A percentile compares a stretch with the other conserved stretches of the same genome.
phyloP scores from a whole-genome alignment of 108 stramenopile species.

The Skeletonema tropicum region DNA sequence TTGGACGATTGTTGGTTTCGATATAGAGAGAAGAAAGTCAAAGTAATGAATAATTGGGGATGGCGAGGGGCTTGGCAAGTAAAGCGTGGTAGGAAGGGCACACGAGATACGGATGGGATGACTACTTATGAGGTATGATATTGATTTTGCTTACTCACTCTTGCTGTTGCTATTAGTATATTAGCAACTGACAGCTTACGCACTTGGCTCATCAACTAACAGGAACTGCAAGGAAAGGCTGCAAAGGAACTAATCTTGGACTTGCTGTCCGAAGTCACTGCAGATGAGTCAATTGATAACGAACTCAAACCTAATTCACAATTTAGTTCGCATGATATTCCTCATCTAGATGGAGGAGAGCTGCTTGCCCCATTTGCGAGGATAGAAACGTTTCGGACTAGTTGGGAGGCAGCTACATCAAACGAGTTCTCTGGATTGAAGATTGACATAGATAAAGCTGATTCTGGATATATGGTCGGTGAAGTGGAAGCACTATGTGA shows the following conservation, averaged over 20 bases:
- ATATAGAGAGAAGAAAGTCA: conserved; percentile 45
- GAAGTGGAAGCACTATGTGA: conserved; percentile 42
- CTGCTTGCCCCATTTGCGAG: conserved; percentile 39
- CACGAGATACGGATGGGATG: conserved; percentile 15
- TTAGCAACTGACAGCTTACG: neutral
- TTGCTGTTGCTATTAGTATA: neutral
- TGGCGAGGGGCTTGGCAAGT: conserved; percentile 53
- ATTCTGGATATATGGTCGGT: conserved; percentile 39
- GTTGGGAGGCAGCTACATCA: conserved; percentile 18
- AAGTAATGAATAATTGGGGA: conserved; percentile 27
- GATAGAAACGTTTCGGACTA: conserved; percentile 28
- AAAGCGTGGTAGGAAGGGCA: conserved; percentile 19
- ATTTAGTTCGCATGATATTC: conserved; percentile 26
- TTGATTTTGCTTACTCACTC: neutral
- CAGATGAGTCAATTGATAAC: neutral
- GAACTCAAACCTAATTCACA: neutral
- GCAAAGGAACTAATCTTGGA: conserved; percentile 38
- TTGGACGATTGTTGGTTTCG: conserved; percentile 42
- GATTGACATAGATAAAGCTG: conserved; percentile 46
- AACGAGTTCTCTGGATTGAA: conserved; percentile 30
- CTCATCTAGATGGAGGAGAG: conserved; percentile 34
- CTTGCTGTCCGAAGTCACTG: conserved; percentile 14
- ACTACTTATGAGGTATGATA: conserved; percentile 29
- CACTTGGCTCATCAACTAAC: neutral
- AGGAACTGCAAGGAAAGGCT: conserved; percentile 38